These are phyloP conservation scores for Neotropicomus parvogracilis DNA, from an alignment of 1,284 basidiomycete genomes.

Conservation along the genomic window DNA sequence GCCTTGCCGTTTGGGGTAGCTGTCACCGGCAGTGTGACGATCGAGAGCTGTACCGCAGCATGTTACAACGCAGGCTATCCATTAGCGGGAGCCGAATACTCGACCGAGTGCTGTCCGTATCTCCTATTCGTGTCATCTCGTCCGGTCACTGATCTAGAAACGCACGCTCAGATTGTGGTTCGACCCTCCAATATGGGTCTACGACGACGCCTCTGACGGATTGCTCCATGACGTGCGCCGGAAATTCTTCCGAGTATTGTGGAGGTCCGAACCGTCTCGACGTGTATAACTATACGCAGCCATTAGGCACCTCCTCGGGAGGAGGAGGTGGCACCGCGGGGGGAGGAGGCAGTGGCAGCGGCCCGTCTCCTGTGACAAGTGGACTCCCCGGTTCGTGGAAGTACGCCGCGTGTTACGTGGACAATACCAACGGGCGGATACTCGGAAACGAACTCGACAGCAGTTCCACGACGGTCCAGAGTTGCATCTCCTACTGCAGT, in stretches of 20 bases:
- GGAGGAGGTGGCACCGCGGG: neutral
- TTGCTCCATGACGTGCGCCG: conserved; percentile 64
- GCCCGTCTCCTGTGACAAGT: conserved; percentile 1
- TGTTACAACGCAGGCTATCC: conserved; percentile 61
- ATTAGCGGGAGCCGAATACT: conserved; percentile 43
- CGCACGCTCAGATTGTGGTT: conserved; percentile 50
- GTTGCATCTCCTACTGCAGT: conserved; percentile 45
- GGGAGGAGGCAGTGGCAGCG: neutral
- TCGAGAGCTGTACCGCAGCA: conserved; percentile 30
- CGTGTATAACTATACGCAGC: conserved; percentile 21
- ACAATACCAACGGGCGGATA: conserved; percentile 52
- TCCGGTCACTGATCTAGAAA: neutral
- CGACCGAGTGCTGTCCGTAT: conserved; percentile 47
- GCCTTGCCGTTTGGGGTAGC: conserved; percentile 43
- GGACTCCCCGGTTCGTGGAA: conserved; percentile 46
- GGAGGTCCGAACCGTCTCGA: conserved; percentile 54
- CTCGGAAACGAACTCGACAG: conserved; percentile 36
- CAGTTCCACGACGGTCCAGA: conserved; percentile 39
- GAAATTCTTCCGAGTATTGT: conserved; percentile 59
- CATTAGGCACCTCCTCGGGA: neutral
- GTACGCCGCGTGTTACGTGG: conserved; percentile 40
- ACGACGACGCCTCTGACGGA: conserved; percentile 43
- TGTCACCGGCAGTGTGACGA: conserved; percentile 22
- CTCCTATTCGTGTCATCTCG: neutral
- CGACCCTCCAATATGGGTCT: conserved; percentile 44